A percentile compares a stretch with the other conserved stretches of the same genome.
Evolutionary conservation across 1,139 yeast genomes (phyloP).

Genomic region (Hansenula anomala): DNA sequence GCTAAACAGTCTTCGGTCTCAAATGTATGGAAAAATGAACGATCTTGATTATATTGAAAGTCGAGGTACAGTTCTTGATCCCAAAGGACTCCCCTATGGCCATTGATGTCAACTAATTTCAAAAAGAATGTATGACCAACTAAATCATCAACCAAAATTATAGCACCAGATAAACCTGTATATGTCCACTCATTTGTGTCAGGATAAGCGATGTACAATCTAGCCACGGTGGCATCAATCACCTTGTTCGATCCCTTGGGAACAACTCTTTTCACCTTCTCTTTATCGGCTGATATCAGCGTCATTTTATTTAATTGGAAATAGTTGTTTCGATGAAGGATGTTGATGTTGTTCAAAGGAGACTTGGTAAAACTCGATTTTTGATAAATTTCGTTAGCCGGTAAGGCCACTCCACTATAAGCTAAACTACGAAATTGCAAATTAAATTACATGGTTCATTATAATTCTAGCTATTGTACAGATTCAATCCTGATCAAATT

Average conservation of each 20-base stretch:
- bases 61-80: conserved; percentile 91
- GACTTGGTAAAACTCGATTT: no score
- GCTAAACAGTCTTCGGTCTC: conserved; percentile 87
- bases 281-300: conserved; percentile 70
- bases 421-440: no score
- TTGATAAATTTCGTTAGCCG: no score
- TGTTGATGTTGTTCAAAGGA: no score
- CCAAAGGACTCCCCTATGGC: conserved; percentile 88
- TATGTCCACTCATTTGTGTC: conserved; percentile 76
- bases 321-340: no score
- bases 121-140: conserved; percentile 93
- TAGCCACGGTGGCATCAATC: conserved; percentile 85
- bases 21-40: conserved; percentile 91
- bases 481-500: background rate
- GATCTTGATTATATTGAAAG: conserved; percentile 86
- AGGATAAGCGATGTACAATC: conserved; percentile 88
- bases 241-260: conserved; percentile 88
- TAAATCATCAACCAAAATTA: conserved; percentile 81
- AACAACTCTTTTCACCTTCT: conserved; percentile 78
- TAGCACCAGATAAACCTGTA: conserved; percentile 88
- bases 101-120: conserved; percentile 79
- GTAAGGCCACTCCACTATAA: no score
- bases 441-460: no score
- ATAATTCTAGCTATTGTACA: no score
- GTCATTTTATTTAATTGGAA: conserved; percentile 9